Base-by-base conservation (phyloP, 768 basidiomycete species). In the Amanita pallidorosea region DNA sequence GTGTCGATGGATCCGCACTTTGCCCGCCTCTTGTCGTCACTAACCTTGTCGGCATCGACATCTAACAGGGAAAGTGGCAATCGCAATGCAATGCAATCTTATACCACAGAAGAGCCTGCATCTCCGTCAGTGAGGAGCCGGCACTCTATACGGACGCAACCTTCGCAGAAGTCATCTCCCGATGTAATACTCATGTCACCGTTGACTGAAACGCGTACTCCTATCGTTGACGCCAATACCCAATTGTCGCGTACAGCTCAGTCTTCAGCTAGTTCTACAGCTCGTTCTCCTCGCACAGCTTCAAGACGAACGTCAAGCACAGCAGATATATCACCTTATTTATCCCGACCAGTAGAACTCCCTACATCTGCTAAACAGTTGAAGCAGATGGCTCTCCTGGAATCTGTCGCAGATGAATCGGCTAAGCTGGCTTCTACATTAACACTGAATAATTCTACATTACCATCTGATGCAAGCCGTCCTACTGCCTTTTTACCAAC, bases 321-420 rank as follows among this genome's bases (percentile, higher is more conserved):
- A 18, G 76, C 81, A 12, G 83, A 85, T 58, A 78, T 85, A 50
- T 84, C 83, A 6, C 83, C 85, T 0, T 86, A 87, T 61, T 66
- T 86, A 47, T 68, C 77, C 8, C 74, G 75, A 49, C 66, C 77
- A 6, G 63, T 66, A 22, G 81, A 77, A 54, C 66, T 79, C 8
- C 75, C 79, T 7, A 67, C 74, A 4, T 79, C 80, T 29, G 74
- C 80, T 12, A 84, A 80, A 60, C 77, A 74, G 51, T 63, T 86
- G 63, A 80, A 80, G 63, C 87, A 82, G 56, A 70, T 84, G 22
- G 85, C 85, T 2, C 68, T 88, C 53, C 67, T 87, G 9, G 85
- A 88, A 61, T 70, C 77, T 12, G 79, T 88, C 33, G 84, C 80
- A 0, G 79, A 82, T 57, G 85, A 89, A 61, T 85, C 87, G 4